Evolutionary conservation across 129 eudicot species (phyloP), one percentile per base, ranked within the genome.

Genomic region (Flaveria sonorensis): DNA sequence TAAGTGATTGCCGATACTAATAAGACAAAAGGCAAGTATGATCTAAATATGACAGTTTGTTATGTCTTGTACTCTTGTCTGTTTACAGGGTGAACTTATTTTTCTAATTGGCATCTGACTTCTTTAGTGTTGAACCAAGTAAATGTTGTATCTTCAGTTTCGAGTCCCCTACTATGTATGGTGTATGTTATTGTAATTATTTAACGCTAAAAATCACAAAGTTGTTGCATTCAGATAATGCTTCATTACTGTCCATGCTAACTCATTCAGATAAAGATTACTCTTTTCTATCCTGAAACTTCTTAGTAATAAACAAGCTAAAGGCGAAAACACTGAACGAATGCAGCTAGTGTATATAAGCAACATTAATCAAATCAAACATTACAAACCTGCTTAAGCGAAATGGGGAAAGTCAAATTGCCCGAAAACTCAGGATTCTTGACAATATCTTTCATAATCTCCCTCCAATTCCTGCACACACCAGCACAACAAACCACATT

Each of bases 381-480:
- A 70, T 51, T 24, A 47, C 86, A 18, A 76, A 93, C 98, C 98
- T 93, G 98, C 86, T 93, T 93, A 74, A 93, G 26, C n/a, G 98
- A 90, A 23, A 93, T 90, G 12, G 98, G 98, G 69, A 93, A 93
- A 13, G 98, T 88, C 85, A 93, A 85, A 68, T 88, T 90, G 52
- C 86, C 88, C 26, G 89, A 87, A 76, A 76, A 66, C 68, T 93
- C 96, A 0, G 93, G 90, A 20, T 81, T 82, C 65, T 84, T 88
- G 6, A 92, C 98, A 71, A 88, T 82, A 69, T 92, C 98, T 72
- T 92, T 92, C 88, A 93, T 84, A 20, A 81, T 79, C 13, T 87
- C 92, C 74, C 98, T 90, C 98, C 98, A 93, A 77, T 89, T 90
- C 85, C 87, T 84, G 79, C 98, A 93, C 70, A 93, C 98, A 64